Evolutionary conservation across 2,329 filamentous ascomycete species (phyloP).

Genomic region (Teratosphaeriaceae sp.): DNA sequence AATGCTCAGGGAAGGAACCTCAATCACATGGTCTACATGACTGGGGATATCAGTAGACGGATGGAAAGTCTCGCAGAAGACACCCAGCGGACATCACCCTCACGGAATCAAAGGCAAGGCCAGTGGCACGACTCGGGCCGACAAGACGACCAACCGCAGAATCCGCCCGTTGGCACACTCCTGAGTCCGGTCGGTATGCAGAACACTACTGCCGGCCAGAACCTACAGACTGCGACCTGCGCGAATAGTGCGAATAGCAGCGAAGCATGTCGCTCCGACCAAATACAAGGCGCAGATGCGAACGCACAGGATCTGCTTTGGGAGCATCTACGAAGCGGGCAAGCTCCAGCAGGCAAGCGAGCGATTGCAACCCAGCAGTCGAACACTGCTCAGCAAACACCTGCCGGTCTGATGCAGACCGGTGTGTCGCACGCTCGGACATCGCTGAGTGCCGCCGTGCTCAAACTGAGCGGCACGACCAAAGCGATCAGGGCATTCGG

Average conservation of each 20-base stretch:
- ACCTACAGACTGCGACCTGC: slow-evolving; percentile 1
- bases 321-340: slow-evolving; percentile 13
- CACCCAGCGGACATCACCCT: background rate
- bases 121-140: background rate
- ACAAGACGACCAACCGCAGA: background rate
- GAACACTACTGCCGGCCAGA: slow-evolving; percentile 4
- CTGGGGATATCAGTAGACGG: background rate
- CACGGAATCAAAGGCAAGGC: background rate
- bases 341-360: no score
- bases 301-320: slow-evolving; percentile 11
- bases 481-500: slow-evolving; percentile 14
- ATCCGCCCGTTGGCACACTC: background rate
- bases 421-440: background rate
- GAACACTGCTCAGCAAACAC: no score
- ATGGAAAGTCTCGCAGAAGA: background rate
- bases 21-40: no score
- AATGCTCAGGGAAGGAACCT: slow-evolving; percentile 12
- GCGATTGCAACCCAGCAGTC: no score
- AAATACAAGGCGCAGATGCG: background rate
- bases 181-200: background rate
- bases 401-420: no score
- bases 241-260: background rate
- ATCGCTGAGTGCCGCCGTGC: slow-evolving; percentile 6
- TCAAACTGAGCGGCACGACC: slow-evolving; percentile 12
- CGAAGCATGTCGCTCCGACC: background rate